Percentiles rank a stretch among this genome's conserved stretches.
Evolutionary conservation across 1,284 basidiomycete species (phyloP).

Genomic region (Apiotrichum mycotoxinovorans): DNA sequence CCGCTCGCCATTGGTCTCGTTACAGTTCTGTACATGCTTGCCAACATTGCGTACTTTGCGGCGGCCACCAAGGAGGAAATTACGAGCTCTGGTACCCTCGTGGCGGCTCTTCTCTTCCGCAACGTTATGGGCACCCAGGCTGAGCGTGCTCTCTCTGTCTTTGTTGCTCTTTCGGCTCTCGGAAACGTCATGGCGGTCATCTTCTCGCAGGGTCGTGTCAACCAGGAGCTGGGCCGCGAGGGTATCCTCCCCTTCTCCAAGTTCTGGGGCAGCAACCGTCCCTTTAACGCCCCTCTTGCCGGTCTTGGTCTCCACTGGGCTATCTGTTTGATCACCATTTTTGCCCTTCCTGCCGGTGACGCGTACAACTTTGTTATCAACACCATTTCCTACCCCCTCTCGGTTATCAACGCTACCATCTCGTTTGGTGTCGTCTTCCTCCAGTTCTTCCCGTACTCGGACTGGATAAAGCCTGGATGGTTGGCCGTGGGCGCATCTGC

Average conservation of each 20-base stretch:
- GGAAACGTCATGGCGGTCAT: slow-evolving; percentile 45
- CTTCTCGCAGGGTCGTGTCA: slow-evolving; percentile 50
- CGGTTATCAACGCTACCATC: slow-evolving; percentile 18
- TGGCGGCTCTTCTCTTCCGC: slow-evolving; percentile 33
- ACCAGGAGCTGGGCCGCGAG: slow-evolving; percentile 44
- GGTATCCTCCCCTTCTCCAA: slow-evolving; percentile 45
- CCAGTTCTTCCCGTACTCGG: slow-evolving; percentile 13
- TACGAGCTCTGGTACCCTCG: slow-evolving; percentile 33
- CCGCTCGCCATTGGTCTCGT: slow-evolving; percentile 33
- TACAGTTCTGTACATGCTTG: slow-evolving; percentile 35
- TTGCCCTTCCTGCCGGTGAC: slow-evolving; percentile 57
- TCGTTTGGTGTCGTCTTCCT: slow-evolving; percentile 18
- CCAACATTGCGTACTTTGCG: slow-evolving; percentile 49
- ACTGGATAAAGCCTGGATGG: slow-evolving; percentile 12
- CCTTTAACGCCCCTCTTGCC: slow-evolving; percentile 36
- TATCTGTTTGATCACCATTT: slow-evolving; percentile 58
- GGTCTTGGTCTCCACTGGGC: slow-evolving; percentile 41
- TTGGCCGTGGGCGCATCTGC: background rate
- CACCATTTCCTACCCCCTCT: slow-evolving; percentile 22
- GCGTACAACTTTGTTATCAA: slow-evolving; percentile 54
- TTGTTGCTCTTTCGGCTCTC: slow-evolving; percentile 47
- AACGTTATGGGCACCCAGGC: slow-evolving; percentile 7
- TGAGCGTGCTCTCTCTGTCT: slow-evolving; percentile 26
- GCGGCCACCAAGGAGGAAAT: slow-evolving; percentile 47
- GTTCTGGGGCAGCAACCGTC: slow-evolving; percentile 37